Conservation (phyloP, 495 filamentous ascomycete genomes). For the Friedmanniomyces endolithicus region DNA sequence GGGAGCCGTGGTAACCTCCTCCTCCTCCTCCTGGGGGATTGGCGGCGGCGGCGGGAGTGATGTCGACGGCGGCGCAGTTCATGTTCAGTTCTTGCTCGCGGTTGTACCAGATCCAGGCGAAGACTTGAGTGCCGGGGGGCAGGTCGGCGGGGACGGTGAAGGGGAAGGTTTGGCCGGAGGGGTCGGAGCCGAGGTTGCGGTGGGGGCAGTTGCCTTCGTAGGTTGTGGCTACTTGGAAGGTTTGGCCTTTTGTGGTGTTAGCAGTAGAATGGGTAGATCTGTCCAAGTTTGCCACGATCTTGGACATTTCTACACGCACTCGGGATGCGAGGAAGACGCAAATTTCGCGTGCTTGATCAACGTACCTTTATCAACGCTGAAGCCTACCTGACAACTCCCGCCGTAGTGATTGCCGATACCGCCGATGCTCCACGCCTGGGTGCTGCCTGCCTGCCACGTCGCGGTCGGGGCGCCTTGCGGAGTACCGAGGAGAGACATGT, state of each 20-base stretch:
- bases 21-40: background rate
- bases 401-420: slow-evolving; percentile 28
- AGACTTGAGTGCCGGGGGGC: slow-evolving; percentile 24
- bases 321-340: background rate
- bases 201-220: slow-evolving; percentile 32
- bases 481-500: slow-evolving; percentile 27
- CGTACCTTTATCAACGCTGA: slow-evolving; percentile 22
- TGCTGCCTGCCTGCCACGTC: slow-evolving; percentile 26
- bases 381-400: slow-evolving; percentile 30
- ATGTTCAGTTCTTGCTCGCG: slow-evolving; percentile 30
- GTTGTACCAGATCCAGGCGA: slow-evolving; percentile 32
- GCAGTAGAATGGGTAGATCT: background rate
- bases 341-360: background rate
- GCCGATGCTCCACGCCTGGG: slow-evolving; percentile 1
- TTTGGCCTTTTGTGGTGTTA: slow-evolving; percentile 16
- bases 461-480: slow-evolving; percentile 25
- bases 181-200: slow-evolving; percentile 20
- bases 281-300: no score
- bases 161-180: slow-evolving; percentile 25
- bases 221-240: slow-evolving; percentile 27
- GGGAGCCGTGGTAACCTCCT: background rate
- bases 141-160: slow-evolving; percentile 29
- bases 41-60: slow-evolving; percentile 4
- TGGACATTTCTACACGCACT: no score
- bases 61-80: slow-evolving; percentile 25